Conservation (phyloP, 768 basidiomycete species). For the Punctularia strigosozonata region DNA sequence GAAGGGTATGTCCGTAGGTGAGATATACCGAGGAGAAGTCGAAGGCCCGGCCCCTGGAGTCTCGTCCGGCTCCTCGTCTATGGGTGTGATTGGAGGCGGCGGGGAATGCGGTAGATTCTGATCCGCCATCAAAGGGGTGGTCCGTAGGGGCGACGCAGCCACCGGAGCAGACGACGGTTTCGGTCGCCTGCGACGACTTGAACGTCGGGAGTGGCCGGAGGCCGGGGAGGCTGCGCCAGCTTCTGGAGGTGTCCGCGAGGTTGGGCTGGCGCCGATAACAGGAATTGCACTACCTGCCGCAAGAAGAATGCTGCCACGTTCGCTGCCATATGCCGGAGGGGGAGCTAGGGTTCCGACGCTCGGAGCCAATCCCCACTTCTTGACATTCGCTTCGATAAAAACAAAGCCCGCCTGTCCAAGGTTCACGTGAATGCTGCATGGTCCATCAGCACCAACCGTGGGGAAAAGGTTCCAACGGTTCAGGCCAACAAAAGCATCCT, state of each 20-base stretch:
- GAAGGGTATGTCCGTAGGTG: conserved; percentile 54
- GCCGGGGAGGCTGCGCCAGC: conserved; percentile 31
- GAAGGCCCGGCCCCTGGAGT: conserved; percentile 36
- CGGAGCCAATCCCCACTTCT: conserved; percentile 98
- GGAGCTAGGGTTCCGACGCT: conserved; percentile 95
- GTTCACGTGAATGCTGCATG: conserved; percentile 95
- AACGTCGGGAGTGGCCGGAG: conserved; percentile 31
- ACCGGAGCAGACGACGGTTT: conserved; percentile 31
- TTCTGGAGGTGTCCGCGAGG: too few species aligned
- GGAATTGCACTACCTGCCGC: conserved; percentile 61
- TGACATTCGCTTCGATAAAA: conserved; percentile 98
- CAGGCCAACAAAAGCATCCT: conserved; percentile 89
- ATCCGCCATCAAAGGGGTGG: conserved; percentile 29
- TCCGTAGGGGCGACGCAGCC: conserved; percentile 58
- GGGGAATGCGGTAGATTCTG: conserved; percentile 35
- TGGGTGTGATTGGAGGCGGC: conserved; percentile 66
- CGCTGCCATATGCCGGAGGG: conserved; percentile 95
- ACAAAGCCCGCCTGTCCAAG: conserved; percentile 97
- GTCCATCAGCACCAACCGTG: conserved; percentile 91
- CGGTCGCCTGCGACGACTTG: conserved; percentile 48
- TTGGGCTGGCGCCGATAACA: conserved; percentile 25
- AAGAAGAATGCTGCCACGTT: conserved; percentile 89
- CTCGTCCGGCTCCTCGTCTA: conserved; percentile 51
- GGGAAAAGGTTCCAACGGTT: conserved; percentile 93
- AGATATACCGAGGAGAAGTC: conserved; percentile 37